Base-by-base conservation (phyloP, 495 filamentous ascomycete species). In the Chaetomium cochliodes region DNA sequence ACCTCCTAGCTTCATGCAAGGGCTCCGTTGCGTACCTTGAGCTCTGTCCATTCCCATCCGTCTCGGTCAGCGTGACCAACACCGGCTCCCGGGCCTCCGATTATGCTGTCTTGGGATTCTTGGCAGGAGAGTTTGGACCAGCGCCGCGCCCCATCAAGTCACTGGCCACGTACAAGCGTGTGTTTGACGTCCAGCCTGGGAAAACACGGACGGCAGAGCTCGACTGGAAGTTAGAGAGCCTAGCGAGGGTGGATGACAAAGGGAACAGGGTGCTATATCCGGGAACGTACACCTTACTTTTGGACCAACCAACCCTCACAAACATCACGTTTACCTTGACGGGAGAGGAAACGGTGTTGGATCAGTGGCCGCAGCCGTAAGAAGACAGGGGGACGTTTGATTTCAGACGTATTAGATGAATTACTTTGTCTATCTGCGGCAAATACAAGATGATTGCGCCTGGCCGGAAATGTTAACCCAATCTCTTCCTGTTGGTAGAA, bases 201-300 rank as follows among this genome's bases (percentile, higher is more conserved):
- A 54, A 72, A 9, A 74, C 74, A 0, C 64, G 67, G 47, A 76
- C 66, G 0, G 77, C 81, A 16, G 69, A 61, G 8, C 67, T 91
- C 53, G 74, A 78, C 3, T 68, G 88, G 57, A 86, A 79, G n/a
- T 68, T 90, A 25, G 88, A 83, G 18, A 81, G 78, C 44, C 63
- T 91, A 22, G 84, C 86, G 0, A 76, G 88, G 8, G 80, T 82
- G 0, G 84, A 90, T 66, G 79, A 79, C 28, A 69, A 66, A 4
- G 88, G 88, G 2, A 84, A 89, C 69, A 79, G 77, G 22, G 76
- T 88, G n/a, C 60, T 91, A 39, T 90, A 88, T 69, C 88, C 88
- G 0, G 88, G 88, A 3, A 77, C 73, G 0, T 91, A 91, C 70
- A 80, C 77, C n/a, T 41, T 91, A 65, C 71, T 81, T 37, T 65